phyloP scores from a whole-genome alignment of 352 stramenopile species.

The Nothophytophthora sp. region DNA sequence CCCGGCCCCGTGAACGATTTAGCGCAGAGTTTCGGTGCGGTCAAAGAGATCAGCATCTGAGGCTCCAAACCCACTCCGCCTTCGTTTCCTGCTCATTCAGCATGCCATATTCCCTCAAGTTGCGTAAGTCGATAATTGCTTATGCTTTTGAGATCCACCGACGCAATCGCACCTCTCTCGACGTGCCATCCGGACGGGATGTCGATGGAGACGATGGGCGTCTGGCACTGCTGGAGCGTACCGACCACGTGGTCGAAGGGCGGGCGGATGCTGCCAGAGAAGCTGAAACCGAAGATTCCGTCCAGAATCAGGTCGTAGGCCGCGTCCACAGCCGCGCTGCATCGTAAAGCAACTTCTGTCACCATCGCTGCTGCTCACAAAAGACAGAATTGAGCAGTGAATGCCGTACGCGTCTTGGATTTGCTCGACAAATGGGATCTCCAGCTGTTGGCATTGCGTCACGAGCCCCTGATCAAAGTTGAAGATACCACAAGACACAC shows the following conservation, averaged over 20 bases:
- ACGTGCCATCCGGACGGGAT: slow-evolving; percentile 99
- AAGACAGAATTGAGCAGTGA: slow-evolving; percentile 1
- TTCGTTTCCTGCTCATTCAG: slow-evolving; percentile 54
- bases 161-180: slow-evolving; percentile 76
- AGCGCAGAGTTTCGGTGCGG: slow-evolving; percentile 95
- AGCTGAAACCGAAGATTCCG: slow-evolving; percentile 99
- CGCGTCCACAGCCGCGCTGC: slow-evolving; percentile 46
- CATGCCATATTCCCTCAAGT: not conserved
- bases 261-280: slow-evolving; percentile 81
- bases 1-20: slow-evolving; percentile 82
- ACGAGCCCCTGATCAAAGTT: slow-evolving; percentile 51
- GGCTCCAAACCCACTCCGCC: slow-evolving; percentile 81
- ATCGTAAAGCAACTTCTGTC: not conserved
- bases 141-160: too few relatives aligned
- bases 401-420: slow-evolving; percentile 47
- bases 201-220: slow-evolving; percentile 96
- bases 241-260: slow-evolving; percentile 92
- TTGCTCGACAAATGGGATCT: slow-evolving; percentile 77
- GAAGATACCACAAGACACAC: not conserved
- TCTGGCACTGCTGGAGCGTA: slow-evolving; percentile 50
- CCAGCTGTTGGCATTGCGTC: slow-evolving; percentile 70
- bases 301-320: slow-evolving; percentile 96
- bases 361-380: not conserved
- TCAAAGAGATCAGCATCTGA: slow-evolving; percentile 97
- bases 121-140: too few relatives aligned